Evolutionary conservation across 495 filamentous ascomycete genomes (phyloP).

Genomic region (Physcia stellaris): DNA sequence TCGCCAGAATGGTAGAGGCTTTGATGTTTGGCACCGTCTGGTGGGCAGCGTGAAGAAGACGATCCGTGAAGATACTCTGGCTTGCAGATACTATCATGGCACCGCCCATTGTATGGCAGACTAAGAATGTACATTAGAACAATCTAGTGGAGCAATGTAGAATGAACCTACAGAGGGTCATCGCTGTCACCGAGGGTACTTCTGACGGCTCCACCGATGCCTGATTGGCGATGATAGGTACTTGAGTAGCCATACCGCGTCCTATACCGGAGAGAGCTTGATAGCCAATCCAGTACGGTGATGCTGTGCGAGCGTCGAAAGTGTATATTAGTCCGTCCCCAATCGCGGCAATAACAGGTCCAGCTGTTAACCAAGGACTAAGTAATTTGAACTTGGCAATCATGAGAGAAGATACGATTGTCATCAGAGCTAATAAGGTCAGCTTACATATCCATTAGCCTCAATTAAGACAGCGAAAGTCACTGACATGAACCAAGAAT

Average conservation of each 20-base stretch:
- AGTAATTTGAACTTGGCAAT: too few relatives aligned
- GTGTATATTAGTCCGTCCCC: too few relatives aligned
- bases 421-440: slow-evolving; percentile 48
- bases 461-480: slow-evolving; percentile 18
- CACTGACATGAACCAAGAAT: slow-evolving; percentile 37
- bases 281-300: slow-evolving; percentile 3
- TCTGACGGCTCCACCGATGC: slow-evolving; percentile 1
- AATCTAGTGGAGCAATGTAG: too few relatives aligned
- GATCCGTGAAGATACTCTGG: neutral
- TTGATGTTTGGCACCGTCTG: neutral
- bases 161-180: too few relatives aligned
- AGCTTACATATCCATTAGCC: slow-evolving; percentile 39
- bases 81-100: slow-evolving; percentile 1
- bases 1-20: neutral
- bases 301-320: neutral
- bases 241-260: neutral
- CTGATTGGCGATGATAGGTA: slow-evolving; percentile 1
- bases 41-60: neutral
- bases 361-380: too few relatives aligned
- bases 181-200: neutral
- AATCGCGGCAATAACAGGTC: too few relatives aligned
- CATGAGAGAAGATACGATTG: too few relatives aligned
- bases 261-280: neutral
- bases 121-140: too few relatives aligned
- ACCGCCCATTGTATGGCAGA: slow-evolving; percentile 3